Evolutionary conservation across 1,284 basidiomycete species (phyloP).

Genomic region (Polyporus tsugae): DNA sequence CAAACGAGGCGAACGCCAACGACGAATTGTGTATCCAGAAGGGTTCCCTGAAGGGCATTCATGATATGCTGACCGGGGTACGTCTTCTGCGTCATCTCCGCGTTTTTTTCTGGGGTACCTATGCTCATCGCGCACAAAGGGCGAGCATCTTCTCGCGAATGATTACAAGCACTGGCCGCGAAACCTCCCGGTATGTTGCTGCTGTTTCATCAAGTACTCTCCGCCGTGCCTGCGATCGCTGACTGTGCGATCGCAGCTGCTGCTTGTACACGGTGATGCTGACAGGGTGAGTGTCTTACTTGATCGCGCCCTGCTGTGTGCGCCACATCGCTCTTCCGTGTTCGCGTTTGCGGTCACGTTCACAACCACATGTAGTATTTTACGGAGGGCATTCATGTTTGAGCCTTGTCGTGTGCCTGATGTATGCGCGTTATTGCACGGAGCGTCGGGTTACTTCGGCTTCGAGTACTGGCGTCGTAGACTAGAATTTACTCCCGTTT

Average conservation of each 20-base stretch:
- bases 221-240: not conserved
- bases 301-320: not conserved
- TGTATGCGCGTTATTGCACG: not conserved
- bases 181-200: constrained; percentile 63
- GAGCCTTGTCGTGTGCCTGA: not conserved
- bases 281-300: constrained; percentile 60
- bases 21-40: constrained; percentile 74
- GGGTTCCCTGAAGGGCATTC: constrained; percentile 71
- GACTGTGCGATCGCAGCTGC: constrained; percentile 48
- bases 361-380: not conserved
- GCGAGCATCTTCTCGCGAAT: constrained; percentile 62
- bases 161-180: constrained; percentile 76
- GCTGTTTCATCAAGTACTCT: not conserved
- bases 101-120: not conserved
- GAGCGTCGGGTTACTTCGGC: not conserved
- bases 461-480: not conserved
- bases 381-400: not conserved
- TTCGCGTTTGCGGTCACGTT: not conserved
- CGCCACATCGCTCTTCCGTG: not conserved
- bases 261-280: constrained; percentile 80
- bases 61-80: constrained; percentile 80
- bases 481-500: not conserved
- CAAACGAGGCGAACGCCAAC: constrained; percentile 62
- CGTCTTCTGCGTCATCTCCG: constrained; percentile 26
- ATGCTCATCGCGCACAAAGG: constrained; percentile 48